These are phyloP conservation scores for Clarireedia monteithiana DNA, from an alignment of 2,329 filamentous ascomycete species.

Conservation along the genomic window DNA sequence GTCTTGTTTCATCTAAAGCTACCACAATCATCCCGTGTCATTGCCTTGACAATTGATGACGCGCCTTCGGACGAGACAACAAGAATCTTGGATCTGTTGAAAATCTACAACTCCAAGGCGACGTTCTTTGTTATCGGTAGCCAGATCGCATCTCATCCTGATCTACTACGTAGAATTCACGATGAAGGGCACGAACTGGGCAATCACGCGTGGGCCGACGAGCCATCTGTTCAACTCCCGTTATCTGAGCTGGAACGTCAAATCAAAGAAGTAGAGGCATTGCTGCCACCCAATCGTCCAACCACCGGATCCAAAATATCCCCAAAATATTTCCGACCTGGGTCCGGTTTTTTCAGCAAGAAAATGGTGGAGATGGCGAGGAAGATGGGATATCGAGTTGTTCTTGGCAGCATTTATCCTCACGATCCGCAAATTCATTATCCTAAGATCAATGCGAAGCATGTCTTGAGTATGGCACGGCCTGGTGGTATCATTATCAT, in stretches of 20 bases:
- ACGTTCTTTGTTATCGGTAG: slow-evolving; percentile 87
- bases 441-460: slow-evolving; percentile 62
- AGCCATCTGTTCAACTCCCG: slow-evolving; percentile 58
- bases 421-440: slow-evolving; percentile 81
- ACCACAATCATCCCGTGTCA: slow-evolving; percentile 48
- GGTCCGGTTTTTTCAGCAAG: slow-evolving; percentile 73
- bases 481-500: slow-evolving; percentile 77
- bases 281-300: slow-evolving; percentile 42
- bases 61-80: slow-evolving; percentile 66
- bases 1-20: slow-evolving; percentile 67
- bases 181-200: slow-evolving; percentile 62
- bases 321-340: slow-evolving; percentile 67
- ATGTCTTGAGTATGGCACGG: slow-evolving; percentile 71
- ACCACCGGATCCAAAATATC: slow-evolving; percentile 18
- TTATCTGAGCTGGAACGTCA: slow-evolving; percentile 53
- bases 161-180: slow-evolving; percentile 49
- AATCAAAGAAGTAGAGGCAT: slow-evolving; percentile 54
- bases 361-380: slow-evolving; percentile 56
- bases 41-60: slow-evolving; percentile 85
- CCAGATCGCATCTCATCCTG: slow-evolving; percentile 55
- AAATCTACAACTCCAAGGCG: slow-evolving; percentile 57
- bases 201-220: slow-evolving; percentile 87
- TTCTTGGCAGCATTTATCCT: slow-evolving; percentile 81
- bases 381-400: slow-evolving; percentile 59
- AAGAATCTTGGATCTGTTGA: slow-evolving; percentile 62